Conservation (phyloP, 108 stramenopile genomes). For the Cyclotella cryptica region DNA sequence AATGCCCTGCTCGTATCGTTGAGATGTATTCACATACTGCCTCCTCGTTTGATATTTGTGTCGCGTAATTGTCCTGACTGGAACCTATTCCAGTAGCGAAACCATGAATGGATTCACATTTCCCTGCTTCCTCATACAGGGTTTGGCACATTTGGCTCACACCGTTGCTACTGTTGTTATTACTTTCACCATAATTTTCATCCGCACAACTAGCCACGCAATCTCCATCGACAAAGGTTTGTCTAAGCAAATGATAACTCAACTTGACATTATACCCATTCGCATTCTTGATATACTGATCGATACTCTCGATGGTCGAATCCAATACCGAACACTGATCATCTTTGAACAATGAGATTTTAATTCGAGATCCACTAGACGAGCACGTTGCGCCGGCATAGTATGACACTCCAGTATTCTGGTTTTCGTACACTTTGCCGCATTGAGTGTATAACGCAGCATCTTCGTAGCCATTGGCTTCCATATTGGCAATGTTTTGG, state of each 20-base stretch:
- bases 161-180: conserved; percentile 18
- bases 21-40: conserved; percentile 73
- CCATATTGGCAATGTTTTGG: conserved; percentile 78
- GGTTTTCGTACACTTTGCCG: conserved; percentile 65
- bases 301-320: conserved; percentile 43
- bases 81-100: conserved; percentile 62
- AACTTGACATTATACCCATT: conserved; percentile 73
- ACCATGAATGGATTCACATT: conserved; percentile 80
- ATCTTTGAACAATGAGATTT: conserved; percentile 85
- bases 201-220: conserved; percentile 72
- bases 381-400: conserved; percentile 84
- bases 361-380: conserved; percentile 74
- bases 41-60: conserved; percentile 71
- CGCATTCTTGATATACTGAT: conserved; percentile 76
- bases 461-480: conserved; percentile 73
- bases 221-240: conserved; percentile 59
- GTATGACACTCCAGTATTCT: conserved; percentile 62
- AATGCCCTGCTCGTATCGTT: conserved; percentile 32
- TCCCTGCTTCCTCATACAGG: conserved; percentile 78
- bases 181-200: conserved; percentile 22
- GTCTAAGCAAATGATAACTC: conserved; percentile 87
- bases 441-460: conserved; percentile 68
- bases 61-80: conserved; percentile 54
- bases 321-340: conserved; percentile 64
- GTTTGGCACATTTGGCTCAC: conserved; percentile 69